Evolutionary conservation across 441 rosid genomes (phyloP), one percentile per base, ranked within the genome.

Genomic region (Pelargonium cotyledonis): DNA sequence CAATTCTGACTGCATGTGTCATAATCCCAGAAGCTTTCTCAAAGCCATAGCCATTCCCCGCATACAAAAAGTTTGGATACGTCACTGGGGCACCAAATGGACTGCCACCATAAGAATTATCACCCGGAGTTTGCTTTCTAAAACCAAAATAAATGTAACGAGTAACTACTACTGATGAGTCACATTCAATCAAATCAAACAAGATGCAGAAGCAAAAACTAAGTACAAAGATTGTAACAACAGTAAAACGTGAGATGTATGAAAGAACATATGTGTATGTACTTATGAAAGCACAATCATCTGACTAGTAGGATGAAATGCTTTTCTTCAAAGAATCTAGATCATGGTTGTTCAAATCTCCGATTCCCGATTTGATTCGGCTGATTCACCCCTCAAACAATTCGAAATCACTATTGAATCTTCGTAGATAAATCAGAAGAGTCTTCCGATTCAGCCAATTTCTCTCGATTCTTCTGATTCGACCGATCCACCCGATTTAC

Each of bases 41-140:
- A 73, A 58, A 70, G 68, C 80, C 86, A 77, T 73, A 82, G 69
- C 87, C 90, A 73, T 82, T 87, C 66, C 79, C 86, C 61, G 75
- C 68, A 72, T 72, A 67, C 66, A 76, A 63, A 73, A 77, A 73
- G 71, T 82, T 84, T 65, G 91, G 79, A 76, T 77, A 73, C 53
- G 84, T 72, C 79, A 82, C 74, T 18, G 87, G 72, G 51, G 81
- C 74, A 75, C 84, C 91, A 78, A 80, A 79, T 67, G 81, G 80
- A 77, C 81, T 80, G 79, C 81, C 84, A 76, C 79, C 73, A 71
- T 78, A 79, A 80, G 92, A 79, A 76, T 76, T 77, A 81, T 77
- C 84, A 77, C 80, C 84, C 76, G 65, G 69, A 75, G 71, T 69
- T 69, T 77, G 85, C 78, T 80, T 84, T 82, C 93, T 87, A 80